Conservation (phyloP, 768 basidiomycete genomes). For the Lyophyllum semitale region DNA sequence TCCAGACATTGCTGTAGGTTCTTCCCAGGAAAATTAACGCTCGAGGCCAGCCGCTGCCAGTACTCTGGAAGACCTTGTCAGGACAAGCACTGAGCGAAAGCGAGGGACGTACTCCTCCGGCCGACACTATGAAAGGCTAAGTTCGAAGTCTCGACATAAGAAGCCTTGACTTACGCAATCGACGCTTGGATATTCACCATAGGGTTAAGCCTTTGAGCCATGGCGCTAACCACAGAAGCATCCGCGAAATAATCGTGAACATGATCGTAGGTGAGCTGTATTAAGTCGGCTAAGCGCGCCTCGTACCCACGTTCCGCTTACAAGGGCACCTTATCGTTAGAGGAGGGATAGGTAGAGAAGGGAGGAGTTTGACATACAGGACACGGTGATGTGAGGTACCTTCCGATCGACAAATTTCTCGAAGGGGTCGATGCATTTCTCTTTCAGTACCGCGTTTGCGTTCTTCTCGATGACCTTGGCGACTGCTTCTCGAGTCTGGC, state of each 20-base stretch:
- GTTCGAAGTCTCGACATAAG: neutral
- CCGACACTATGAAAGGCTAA: constrained; percentile 13
- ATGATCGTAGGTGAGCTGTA: constrained; percentile 14
- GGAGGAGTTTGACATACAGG: neutral
- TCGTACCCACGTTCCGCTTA: too few relatives aligned
- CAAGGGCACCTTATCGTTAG: too few relatives aligned
- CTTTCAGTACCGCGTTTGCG: neutral
- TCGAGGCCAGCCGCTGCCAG: constrained; percentile 24
- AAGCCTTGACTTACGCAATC: constrained; percentile 20
- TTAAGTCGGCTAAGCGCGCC: too few relatives aligned
- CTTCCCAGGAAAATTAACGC: constrained; percentile 18
- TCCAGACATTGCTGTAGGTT: constrained; percentile 20
- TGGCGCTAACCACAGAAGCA: constrained; percentile 20
- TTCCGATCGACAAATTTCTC: constrained; percentile 2
- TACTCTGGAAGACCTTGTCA: constrained; percentile 19
- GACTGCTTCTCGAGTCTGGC: too few relatives aligned
- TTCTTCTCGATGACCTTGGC: neutral
- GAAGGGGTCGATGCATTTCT: constrained; percentile 5
- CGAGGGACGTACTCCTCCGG: constrained; percentile 12
- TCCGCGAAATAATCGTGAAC: constrained; percentile 15
- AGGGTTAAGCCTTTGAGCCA: constrained; percentile 25
- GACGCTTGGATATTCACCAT: constrained; percentile 22
- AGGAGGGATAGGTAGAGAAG: too few relatives aligned
- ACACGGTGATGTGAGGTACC: constrained; percentile 13
- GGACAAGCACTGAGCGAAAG: neutral